Percentiles rank a stretch among this genome's conserved stretches.
Evolutionary conservation across 345 rosid species (phyloP).

Genomic region (Lumnitzera littorea): DNA sequence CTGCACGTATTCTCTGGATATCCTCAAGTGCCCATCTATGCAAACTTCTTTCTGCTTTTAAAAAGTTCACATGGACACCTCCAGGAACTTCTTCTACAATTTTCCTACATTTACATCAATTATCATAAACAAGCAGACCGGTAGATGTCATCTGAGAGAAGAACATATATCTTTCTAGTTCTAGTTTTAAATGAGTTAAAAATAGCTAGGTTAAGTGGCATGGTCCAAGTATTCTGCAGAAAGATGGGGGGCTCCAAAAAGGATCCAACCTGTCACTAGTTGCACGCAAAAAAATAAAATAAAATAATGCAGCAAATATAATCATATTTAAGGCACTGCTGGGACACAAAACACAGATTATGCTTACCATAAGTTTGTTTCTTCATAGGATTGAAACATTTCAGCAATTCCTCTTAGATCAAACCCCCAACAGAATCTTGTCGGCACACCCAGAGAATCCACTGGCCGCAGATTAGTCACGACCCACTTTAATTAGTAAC

Average conservation of each 20-base stretch:
- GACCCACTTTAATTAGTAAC: conserved; percentile 61
- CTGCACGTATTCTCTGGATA: conserved; percentile 85
- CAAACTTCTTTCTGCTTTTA: conserved; percentile 96
- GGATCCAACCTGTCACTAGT: no score
- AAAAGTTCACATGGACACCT: conserved; percentile 82
- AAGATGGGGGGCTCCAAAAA: no score
- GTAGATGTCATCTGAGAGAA: no score
- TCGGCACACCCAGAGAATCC: conserved; percentile 23
- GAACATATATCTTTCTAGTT: no score
- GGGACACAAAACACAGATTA: not conserved
- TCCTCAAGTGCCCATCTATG: conserved; percentile 96
- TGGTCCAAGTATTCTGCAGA: no score
- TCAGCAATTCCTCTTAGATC: conserved; percentile 75
- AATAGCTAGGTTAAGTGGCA: no score
- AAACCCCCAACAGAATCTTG: conserved; percentile 78
- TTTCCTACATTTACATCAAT: conserved; percentile 39
- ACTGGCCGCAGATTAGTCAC: conserved; percentile 68
- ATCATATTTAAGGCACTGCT: not conserved
- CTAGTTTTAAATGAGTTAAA: no score
- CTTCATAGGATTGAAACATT: conserved; percentile 80
- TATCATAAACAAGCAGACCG: not conserved
- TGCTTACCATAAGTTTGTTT: conserved; percentile 80
- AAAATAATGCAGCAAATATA: not conserved
- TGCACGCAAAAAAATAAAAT: no score
- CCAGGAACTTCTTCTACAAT: conserved; percentile 79